phyloP scores from a whole-genome alignment of 352 stramenopile genomes.

The Pythium phragmiticola region DNA sequence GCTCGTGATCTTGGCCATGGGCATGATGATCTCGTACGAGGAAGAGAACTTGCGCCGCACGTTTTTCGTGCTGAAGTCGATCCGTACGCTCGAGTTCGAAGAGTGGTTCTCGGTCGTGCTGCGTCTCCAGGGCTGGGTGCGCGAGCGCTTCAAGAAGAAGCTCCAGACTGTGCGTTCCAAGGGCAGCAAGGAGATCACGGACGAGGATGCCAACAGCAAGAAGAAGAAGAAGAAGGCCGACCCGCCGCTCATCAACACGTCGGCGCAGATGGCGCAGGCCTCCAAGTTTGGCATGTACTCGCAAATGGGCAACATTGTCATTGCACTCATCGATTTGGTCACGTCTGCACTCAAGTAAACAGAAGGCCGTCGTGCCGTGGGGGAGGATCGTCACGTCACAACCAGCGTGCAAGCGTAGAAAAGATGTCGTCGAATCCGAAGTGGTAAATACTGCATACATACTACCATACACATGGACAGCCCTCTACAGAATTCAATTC shows the following conservation, averaged over 20 bases:
- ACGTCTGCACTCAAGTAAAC: constrained; percentile 24
- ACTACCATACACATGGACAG: too few relatives aligned
- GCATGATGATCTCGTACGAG: constrained; percentile 87
- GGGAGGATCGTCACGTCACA: too few relatives aligned
- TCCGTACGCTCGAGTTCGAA: constrained; percentile 79
- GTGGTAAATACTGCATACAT: too few relatives aligned
- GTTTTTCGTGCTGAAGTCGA: constrained; percentile 84
- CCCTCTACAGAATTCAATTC: too few relatives aligned
- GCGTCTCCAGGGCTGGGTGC: constrained; percentile 72
- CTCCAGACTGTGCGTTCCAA: constrained; percentile 55
- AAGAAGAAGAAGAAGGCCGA: constrained; percentile 28
- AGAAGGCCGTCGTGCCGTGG: not conserved
- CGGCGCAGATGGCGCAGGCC: constrained; percentile 67
- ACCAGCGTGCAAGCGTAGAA: too few relatives aligned
- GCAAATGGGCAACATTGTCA: constrained; percentile 77
- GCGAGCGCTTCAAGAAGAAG: constrained; percentile 60
- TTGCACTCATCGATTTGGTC: constrained; percentile 69
- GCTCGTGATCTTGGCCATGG: constrained; percentile 62
- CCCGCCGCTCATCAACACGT: constrained; percentile 63
- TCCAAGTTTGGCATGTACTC: constrained; percentile 79
- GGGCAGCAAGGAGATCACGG: constrained; percentile 38
- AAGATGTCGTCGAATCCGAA: too few relatives aligned
- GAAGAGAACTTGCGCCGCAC: constrained; percentile 72
- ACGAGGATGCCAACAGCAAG: constrained; percentile 17
- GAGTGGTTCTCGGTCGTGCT: constrained; percentile 78